Base-by-base conservation (phyloP, 2,329 filamentous ascomycete genomes). In the Phialocephala sp. region DNA sequence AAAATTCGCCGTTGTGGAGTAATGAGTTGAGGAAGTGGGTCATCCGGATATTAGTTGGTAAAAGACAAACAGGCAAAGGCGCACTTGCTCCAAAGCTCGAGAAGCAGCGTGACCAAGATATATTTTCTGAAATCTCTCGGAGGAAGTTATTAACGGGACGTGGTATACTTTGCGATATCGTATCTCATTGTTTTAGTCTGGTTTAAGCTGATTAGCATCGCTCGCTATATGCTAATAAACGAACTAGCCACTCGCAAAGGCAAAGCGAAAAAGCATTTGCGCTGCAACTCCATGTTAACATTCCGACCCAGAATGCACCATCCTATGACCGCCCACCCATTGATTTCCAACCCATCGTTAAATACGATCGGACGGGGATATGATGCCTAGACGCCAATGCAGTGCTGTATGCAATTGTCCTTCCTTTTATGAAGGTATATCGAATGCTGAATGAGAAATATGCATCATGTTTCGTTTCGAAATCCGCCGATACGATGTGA, bases 401-500 rank as follows among this genome's bases (percentile, higher is more conserved):
- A 68, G 61, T 68, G 56, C 57, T 55, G 55, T 67, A 62, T 63
- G 59, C 60, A 55, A 62, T 50, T 27, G 58, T 65, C 52, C 27
- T 56, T 56, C 52, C 15, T 35, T 4, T 20, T 45, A 59, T 24
- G n/a, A 54, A 66, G 55, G 60, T 52, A 63, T 66, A 50, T 50
- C 20, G 20, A 27, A 50, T 50, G 45, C 45, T 50, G 45, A 52
- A 59, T 27, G n/a, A 45, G 55, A 65, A 59, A 62, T 50, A 63
- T 66, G 67, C 52, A 37, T 54, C 60, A 36, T 63, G 20, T 55
- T 41, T 52, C 27, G 54, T 60, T 59, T 35, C 58, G 58, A 62
- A 62, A 57, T 60, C 65, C 35, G 65, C 58, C 37, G 62, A 64
- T 58, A 66, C 60, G 62, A 68, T 67, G 57, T 64, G 60, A 67